These are phyloP conservation scores for Arxiozyma telluris DNA, from an alignment of 1,139 yeast genomes.

Conservation along the genomic window DNA sequence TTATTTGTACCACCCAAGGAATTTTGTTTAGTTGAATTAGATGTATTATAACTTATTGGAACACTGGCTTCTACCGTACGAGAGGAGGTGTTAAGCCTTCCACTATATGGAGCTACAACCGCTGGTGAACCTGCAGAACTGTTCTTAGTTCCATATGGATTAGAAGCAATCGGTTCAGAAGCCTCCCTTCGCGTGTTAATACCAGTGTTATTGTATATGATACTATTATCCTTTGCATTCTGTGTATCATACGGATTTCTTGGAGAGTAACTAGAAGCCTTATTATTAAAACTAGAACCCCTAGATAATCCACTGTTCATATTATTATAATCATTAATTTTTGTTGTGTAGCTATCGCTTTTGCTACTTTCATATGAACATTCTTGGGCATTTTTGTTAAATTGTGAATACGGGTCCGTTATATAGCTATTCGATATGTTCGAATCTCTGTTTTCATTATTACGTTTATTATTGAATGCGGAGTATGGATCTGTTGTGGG, in stretches of 20 bases:
- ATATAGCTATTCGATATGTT: background rate
- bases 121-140: background rate
- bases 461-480: slow-evolving; percentile 1
- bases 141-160: slow-evolving; percentile 1
- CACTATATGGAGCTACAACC: background rate
- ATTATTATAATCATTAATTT: background rate
- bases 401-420: slow-evolving; percentile 1
- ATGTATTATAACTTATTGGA: background rate
- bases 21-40: background rate
- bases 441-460: background rate
- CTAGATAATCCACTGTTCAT: background rate
- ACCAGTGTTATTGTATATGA: background rate
- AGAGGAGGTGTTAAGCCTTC: background rate
- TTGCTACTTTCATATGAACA: background rate
- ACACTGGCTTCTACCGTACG: background rate
- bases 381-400: background rate
- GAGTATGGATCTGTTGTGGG: slow-evolving; percentile 7
- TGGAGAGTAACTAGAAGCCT: background rate
- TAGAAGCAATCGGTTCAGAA: background rate
- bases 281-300: background rate
- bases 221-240: background rate
- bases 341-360: background rate
- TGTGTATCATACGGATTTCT: background rate
- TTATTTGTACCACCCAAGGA: background rate
- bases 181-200: slow-evolving; percentile 2